Base-by-base conservation (phyloP, 1,284 basidiomycete genomes). In the Trametes versicolor region DNA sequence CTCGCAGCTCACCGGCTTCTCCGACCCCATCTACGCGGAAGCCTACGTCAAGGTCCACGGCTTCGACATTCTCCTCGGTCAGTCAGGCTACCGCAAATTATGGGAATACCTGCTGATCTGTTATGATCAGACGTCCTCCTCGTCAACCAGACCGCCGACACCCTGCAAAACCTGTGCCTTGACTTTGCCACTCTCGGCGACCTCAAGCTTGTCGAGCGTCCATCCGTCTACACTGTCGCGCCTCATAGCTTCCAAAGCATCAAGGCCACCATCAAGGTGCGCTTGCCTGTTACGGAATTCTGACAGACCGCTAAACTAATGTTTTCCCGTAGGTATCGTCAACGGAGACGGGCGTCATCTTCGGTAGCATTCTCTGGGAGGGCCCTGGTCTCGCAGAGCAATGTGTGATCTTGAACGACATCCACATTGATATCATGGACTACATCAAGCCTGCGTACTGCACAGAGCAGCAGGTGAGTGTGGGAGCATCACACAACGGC, bases 371-470 rank as follows among this genome's bases (percentile, higher is more conserved):
- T 71, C 90, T 98, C 21, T 99, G 98, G 91, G 95, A 97, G 71
- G 94, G 93, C n/a, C 89, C 90, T 5, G 93, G 91, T 53, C 89
- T 96, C 71, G 85, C 90, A 0, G 95, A 97, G 75, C 90, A 90
- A 55, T 95, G 90, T 78, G 96, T 95, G 43, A 97, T 99, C 55
- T 79, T 99, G 74, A 98, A 96, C 78, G 97, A 99, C 79, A 97
- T 99, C 65, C 96, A 99, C 79, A 95, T 99, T 70, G 98, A 99
- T 79, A 99, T 99, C 71, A 97, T 99, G 94, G 97, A 99, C 79
- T 99, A 99, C 79, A 99, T 99, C 83, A 96, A 98, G 78, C 97
- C 97, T 0, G 95, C 96, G 4, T 94, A 94, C 75, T 98, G 96
- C 80, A 98, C 92, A 64, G 97, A 99, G 78, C 90, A 93, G 36